Evolutionary conservation across 306 rosid species (phyloP), one percentile per base, ranked within the genome.

Genomic region (Rosa chinensis): DNA sequence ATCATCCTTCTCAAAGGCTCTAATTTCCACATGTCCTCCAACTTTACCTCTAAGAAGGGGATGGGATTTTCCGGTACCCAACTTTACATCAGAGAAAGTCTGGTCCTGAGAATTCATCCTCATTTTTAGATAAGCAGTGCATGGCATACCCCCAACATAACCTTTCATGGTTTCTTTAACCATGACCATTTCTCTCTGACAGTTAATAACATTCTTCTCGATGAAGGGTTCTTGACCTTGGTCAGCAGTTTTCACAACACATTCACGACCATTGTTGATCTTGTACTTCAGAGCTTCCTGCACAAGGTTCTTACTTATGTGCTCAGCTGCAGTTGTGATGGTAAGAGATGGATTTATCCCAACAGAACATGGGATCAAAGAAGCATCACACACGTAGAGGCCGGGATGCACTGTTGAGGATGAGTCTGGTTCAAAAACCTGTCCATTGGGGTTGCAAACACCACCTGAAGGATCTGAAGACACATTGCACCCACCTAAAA

Each of bases 271-370:
- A 14, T 3, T 17, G 17, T 20, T 49, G 37, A 40, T 74, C 72
- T 74, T 68, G 63, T 50, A 79, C 71, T 75, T 66, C 48, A 83
- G 74, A 83, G 71, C 71, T 42, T 79, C 83, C 37, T 55, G 64
- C 52, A 79, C 86, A 66, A 83, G 86, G 52, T 79, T 76, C 70
- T 48, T 75, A 61, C 86, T 75, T 62, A 83, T 66, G 47, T 70
- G 79, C 70, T 83, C 86, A 32, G 86, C 79, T 12, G 50, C 83
- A 75, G 82, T 70, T 43, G 86, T 13, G 28, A 83, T 83, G 2
- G 86, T 83, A 63, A 83, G 66, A 79, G 81, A 70, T 35, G 86
- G 86, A 56, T 83, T 83, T 43, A 70, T 80, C 39, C 86, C 86
- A 52, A 83, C 72, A 63, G 86, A 83, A 63, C 83, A 79, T 62